Conservation (phyloP, 441 rosid species). For the Bocquillonia castaneifolia region DNA sequence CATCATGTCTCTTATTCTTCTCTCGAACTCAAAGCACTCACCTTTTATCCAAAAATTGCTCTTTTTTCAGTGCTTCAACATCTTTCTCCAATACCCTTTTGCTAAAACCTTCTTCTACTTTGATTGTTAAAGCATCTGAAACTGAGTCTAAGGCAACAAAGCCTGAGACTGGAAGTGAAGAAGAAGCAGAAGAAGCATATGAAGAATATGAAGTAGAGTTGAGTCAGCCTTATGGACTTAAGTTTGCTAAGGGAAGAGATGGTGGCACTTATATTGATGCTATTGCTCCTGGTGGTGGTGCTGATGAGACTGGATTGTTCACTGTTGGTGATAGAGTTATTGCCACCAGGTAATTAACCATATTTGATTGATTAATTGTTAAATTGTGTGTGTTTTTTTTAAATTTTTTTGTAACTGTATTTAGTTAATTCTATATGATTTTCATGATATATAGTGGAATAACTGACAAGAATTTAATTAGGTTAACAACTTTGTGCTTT, state of each 20-base stretch:
- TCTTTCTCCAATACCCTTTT: constrained; percentile 36
- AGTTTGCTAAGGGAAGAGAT: constrained; percentile 77
- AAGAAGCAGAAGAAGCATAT: constrained; percentile 41
- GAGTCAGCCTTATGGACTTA: constrained; percentile 66
- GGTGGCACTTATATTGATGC: constrained; percentile 93
- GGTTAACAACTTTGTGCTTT: too few relatives aligned
- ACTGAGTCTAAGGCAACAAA: constrained; percentile 40
- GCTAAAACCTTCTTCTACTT: constrained; percentile 30
- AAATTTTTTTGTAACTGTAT: too few relatives aligned
- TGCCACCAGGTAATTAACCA: constrained; percentile 69
- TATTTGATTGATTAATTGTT: not conserved
- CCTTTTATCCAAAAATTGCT: constrained; percentile 27
- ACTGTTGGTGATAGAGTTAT: constrained; percentile 80
- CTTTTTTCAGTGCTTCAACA: constrained; percentile 26
- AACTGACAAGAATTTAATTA: constrained; percentile 21
- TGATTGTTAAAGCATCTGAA: constrained; percentile 55
- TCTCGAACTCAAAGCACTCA: constrained; percentile 24
- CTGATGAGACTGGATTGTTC: constrained; percentile 74
- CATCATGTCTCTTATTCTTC: not conserved
- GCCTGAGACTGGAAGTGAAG: constrained; percentile 30
- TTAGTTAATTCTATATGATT: too few relatives aligned
- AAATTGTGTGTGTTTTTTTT: too few relatives aligned
- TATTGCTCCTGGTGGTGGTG: constrained; percentile 70
- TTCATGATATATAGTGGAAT: not conserved
- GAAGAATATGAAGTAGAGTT: constrained; percentile 75